Conservation (phyloP, 371 early-diverging fungal genomes). For the Mortierella sp. region DNA sequence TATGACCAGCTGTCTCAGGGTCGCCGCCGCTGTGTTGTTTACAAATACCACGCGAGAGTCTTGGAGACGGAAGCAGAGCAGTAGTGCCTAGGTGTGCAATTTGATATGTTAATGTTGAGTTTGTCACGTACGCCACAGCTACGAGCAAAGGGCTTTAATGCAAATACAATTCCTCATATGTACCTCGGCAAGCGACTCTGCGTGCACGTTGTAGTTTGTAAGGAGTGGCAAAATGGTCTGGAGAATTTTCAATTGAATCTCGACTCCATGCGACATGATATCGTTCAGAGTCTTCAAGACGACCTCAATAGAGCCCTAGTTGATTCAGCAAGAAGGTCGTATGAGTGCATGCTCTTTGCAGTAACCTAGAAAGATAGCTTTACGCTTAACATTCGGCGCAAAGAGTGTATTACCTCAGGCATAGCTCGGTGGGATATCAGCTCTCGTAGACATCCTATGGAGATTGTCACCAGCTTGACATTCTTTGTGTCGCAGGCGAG, state of each 20-base stretch:
- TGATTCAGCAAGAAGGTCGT: neutral
- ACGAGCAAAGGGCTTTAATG: neutral
- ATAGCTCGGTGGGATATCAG: conserved; percentile 90
- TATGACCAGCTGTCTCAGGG: conserved; percentile 92
- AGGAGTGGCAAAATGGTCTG: conserved; percentile 94
- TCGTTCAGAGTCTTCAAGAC: conserved; percentile 83
- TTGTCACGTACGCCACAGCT: neutral
- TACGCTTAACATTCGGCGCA: neutral
- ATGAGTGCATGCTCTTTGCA: neutral
- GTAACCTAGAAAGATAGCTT: neutral
- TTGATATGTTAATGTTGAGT: neutral
- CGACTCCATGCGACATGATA: conserved; percentile 80
- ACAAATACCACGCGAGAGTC: conserved; percentile 91
- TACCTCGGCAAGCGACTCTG: conserved; percentile 88
- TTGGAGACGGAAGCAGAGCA: conserved; percentile 92
- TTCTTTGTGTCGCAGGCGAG: conserved; percentile 93
- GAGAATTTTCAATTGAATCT: conserved; percentile 93
- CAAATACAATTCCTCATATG: neutral
- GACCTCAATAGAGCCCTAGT: conserved; percentile 75
- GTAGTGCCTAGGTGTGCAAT: conserved; percentile 72
- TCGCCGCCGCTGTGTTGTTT: conserved; percentile 96
- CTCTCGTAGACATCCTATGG: conserved; percentile 91
- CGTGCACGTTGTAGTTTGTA: conserved; percentile 85
- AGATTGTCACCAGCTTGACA: conserved; percentile 86
- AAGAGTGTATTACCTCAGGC: conserved; percentile 72